Evolutionary conservation across 1,139 yeast genomes (phyloP).

Genomic region (Pichia sp.): DNA sequence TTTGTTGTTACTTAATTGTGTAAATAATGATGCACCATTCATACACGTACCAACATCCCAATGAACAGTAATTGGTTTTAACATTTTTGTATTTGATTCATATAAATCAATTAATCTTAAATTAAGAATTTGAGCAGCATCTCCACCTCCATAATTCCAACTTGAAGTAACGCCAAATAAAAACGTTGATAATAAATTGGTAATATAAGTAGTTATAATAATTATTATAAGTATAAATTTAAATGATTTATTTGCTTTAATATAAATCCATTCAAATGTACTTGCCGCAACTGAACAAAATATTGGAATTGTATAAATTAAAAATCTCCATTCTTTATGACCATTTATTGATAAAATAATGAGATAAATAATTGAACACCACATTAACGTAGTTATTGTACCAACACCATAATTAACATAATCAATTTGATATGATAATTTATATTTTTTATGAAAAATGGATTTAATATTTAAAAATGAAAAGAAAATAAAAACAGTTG

Average conservation of each 20-base stretch:
- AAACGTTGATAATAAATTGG: conserved; percentile 29
- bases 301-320: conserved; percentile 68
- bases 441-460: not conserved
- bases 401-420: conserved; percentile 31
- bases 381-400: conserved; percentile 34
- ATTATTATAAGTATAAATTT: not conserved
- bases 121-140: conserved; percentile 55
- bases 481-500: conserved; percentile 45
- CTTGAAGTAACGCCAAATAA: conserved; percentile 50
- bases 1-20: conserved; percentile 14
- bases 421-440: conserved; percentile 39
- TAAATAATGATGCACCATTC: conserved; percentile 80
- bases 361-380: conserved; percentile 50
- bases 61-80: conserved; percentile 43
- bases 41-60: conserved; percentile 78
- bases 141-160: conserved; percentile 86
- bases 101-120: conserved; percentile 28
- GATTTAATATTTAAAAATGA: not conserved
- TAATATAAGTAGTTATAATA: conserved; percentile 17
- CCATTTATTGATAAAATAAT: conserved; percentile 70
- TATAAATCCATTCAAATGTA: conserved; percentile 38
- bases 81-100: conserved; percentile 6
- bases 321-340: conserved; percentile 93
- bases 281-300: conserved; percentile 60
- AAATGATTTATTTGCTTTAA: not conserved